Evolutionary conservation across 495 filamentous ascomycete species (phyloP), one percentile per base, ranked within the genome.

Genomic region (Hypoxylon lienhwacheense): DNA sequence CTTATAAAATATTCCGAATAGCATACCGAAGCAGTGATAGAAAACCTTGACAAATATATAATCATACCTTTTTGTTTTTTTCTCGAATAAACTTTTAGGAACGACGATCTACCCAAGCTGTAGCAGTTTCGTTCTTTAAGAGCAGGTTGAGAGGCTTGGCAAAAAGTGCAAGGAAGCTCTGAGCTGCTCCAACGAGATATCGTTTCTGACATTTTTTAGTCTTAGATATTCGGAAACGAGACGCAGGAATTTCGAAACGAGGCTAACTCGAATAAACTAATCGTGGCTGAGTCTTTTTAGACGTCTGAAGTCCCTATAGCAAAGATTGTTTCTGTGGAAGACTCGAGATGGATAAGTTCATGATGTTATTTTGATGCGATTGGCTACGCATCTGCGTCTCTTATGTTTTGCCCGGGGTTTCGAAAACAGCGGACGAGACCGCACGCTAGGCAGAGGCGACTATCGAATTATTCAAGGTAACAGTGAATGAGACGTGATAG

Each of bases 381-480:
- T 61, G 52, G 58, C n/a, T 45, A 7, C 36, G 2, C 25, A 39
- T 16, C n/a, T 26, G 16, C 12, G 19, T 26, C 17, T 36, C 11
- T 29, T n/a, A 19, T 33, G 58, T 61, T 61, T 61, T 56, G 53
- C 11, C 25, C 16, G 44, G 33, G 7, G 58, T 61, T 51, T 61
- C 47, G 53, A 40, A 57, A 61, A 49, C 46, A 41, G 43, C 58
- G 32, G 52, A 48, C 36, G 31, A 57, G 19, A 48, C 22, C 44
- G 31, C 21, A 36, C 19, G 21, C 10, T 20, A 14, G n/a, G 11
- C 26, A 22, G 15, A 47, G 16, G 37, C 31, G 33, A 41, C 45
- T 54, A 25, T 32, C 20, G 20, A 41, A 28, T 19, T 50, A 10
- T 8, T 1, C 21, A 11, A 4, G 4, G 36, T 36, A 34, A 5